Conservation (phyloP, 2,329 filamentous ascomycete genomes). For the Onygena corvina region DNA sequence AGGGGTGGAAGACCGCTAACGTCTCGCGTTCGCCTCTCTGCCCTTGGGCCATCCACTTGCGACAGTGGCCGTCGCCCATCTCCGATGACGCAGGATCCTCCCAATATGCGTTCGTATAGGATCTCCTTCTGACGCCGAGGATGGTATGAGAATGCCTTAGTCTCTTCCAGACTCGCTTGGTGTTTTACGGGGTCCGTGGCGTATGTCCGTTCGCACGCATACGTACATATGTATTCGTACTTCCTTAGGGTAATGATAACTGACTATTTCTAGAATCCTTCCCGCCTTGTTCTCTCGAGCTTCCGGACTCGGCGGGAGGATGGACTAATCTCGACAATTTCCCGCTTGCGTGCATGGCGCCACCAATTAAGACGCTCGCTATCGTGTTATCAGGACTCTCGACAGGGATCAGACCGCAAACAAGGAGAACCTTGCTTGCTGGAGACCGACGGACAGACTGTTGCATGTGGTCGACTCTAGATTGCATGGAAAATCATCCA, state of each 20-base stretch:
- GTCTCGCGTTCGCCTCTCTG: neutral
- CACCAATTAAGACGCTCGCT: neutral
- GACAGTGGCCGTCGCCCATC: constrained; percentile 2
- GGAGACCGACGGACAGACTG: neutral
- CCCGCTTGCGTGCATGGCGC: constrained; percentile 3
- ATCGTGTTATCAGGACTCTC: neutral
- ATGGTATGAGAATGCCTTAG: no score
- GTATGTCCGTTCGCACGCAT: no score
- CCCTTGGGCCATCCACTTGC: neutral
- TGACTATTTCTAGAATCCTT: neutral
- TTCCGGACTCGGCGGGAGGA: neutral
- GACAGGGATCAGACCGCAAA: neutral
- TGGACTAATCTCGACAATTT: neutral
- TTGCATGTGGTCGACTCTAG: constrained; percentile 1
- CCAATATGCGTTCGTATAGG: neutral
- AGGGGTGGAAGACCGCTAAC: neutral
- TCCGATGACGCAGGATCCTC: constrained; percentile 1
- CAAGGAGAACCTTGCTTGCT: neutral
- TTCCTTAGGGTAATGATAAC: no score
- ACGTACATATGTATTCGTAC: no score
- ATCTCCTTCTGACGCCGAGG: no score
- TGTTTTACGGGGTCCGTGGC: no score
- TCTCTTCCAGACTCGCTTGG: no score
- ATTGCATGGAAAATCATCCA: neutral
- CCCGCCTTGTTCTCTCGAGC: neutral